phyloP scores from a whole-genome alignment of 495 filamentous ascomycete genomes.

The Aspergillus egyptiacus region DNA sequence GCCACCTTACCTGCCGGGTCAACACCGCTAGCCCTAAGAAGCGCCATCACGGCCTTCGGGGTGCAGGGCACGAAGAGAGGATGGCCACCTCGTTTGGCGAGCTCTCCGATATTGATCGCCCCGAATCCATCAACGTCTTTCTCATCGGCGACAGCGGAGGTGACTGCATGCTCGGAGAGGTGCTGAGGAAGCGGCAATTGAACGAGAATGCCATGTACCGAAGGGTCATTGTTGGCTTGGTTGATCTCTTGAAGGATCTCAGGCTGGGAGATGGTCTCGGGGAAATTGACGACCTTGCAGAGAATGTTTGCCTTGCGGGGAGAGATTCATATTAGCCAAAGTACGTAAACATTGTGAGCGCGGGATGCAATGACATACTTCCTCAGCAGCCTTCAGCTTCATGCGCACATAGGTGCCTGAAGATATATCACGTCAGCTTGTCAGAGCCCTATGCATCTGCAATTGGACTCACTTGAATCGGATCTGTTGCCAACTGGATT shows the following conservation, averaged over 20 bases:
- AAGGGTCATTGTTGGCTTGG: slow-evolving; percentile 77
- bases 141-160: slow-evolving; percentile 80
- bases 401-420: slow-evolving; percentile 96
- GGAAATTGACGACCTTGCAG: slow-evolving; percentile 77
- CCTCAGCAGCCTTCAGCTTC: slow-evolving; percentile 95
- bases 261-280: slow-evolving; percentile 72
- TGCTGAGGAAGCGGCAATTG: slow-evolving; percentile 85
- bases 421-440: slow-evolving; percentile 25
- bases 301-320: slow-evolving; percentile 70
- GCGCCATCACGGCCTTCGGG: slow-evolving; percentile 92
- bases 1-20: slow-evolving; percentile 84
- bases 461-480: slow-evolving; percentile 71
- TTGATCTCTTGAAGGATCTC: slow-evolving; percentile 80
- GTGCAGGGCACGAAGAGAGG: slow-evolving; percentile 92
- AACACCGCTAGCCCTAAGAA: slow-evolving; percentile 77
- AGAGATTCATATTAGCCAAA: slow-evolving; percentile 15
- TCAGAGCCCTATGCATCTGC: background rate
- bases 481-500: slow-evolving; percentile 70
- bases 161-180: slow-evolving; percentile 83
- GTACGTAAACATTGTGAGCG: background rate
- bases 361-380: slow-evolving; percentile 47
- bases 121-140: slow-evolving; percentile 99
- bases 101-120: slow-evolving; percentile 84
- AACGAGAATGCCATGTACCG: slow-evolving; percentile 87
- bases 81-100: slow-evolving; percentile 85